Evolutionary conservation across 1,284 basidiomycete genomes (phyloP).

Genomic region (Pyrrhoderma lamaoense): DNA sequence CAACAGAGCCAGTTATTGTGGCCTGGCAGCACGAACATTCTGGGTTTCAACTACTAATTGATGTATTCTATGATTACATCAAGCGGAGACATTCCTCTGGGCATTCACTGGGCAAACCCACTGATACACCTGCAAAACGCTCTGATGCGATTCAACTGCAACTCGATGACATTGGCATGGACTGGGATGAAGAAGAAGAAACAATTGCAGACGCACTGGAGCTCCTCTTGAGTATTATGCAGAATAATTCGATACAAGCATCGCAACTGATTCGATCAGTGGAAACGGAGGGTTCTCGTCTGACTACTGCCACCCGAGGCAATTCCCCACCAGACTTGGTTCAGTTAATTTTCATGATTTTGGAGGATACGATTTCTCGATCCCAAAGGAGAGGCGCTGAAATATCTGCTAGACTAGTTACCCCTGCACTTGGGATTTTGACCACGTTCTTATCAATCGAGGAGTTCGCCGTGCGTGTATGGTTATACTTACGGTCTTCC

Average conservation of each 20-base stretch:
- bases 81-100: constrained; percentile 32
- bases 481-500: constrained; percentile 80
- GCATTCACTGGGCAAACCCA: constrained; percentile 16
- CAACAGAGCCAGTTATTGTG: constrained; percentile 59
- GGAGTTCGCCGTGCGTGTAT: constrained; percentile 69
- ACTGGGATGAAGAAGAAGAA: constrained; percentile 51
- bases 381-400: constrained; percentile 33
- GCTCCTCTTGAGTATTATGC: constrained; percentile 69
- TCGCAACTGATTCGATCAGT: constrained; percentile 61
- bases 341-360: constrained; percentile 72
- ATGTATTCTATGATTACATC: constrained; percentile 69
- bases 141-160: constrained; percentile 37
- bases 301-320: constrained; percentile 43
- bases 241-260: constrained; percentile 58
- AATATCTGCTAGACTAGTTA: constrained; percentile 59
- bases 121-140: constrained; percentile 24
- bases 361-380: constrained; percentile 72
- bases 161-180: constrained; percentile 64
- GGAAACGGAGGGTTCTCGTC: constrained; percentile 47
- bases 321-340: constrained; percentile 61
- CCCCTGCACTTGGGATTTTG: constrained; percentile 74
- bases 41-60: constrained; percentile 77
- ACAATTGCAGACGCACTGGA: constrained; percentile 70
- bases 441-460: constrained; percentile 70
- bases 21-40: constrained; percentile 77